Evolutionary conservation across 495 filamentous ascomycete species (phyloP).

Genomic region (Platismatia glauca): DNA sequence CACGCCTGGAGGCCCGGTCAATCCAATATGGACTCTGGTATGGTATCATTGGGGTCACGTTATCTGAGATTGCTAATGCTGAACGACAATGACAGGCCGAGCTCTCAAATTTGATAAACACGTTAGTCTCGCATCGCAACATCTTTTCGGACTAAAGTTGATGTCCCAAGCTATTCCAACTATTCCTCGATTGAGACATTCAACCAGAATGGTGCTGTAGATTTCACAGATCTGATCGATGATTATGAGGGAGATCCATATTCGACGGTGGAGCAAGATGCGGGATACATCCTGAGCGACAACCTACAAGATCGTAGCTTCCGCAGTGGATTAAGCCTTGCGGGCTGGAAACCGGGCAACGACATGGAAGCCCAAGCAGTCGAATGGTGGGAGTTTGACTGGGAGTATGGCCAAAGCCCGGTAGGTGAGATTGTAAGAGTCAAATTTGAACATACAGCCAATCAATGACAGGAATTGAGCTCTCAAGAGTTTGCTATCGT

Average conservation of each 20-base stretch:
- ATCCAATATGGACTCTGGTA: slow-evolving; percentile 61
- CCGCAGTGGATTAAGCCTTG: slow-evolving; percentile 50
- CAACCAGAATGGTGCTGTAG: slow-evolving; percentile 43
- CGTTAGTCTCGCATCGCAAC: not conserved
- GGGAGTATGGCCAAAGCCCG: slow-evolving; percentile 45
- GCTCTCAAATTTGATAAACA: not conserved
- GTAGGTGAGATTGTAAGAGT: slow-evolving; percentile 8
- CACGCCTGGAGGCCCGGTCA: slow-evolving; percentile 46
- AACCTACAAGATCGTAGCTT: slow-evolving; percentile 57
- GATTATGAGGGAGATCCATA: slow-evolving; percentile 45
- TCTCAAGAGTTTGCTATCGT: slow-evolving; percentile 38
- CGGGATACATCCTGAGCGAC: slow-evolving; percentile 47
- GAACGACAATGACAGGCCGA: not conserved
- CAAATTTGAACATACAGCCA: not conserved
- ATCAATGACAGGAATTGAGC: slow-evolving; percentile 30
- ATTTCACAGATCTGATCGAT: slow-evolving; percentile 45
- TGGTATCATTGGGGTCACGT: not conserved
- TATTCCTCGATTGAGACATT: slow-evolving; percentile 54
- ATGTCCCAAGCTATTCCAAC: slow-evolving; percentile 46
- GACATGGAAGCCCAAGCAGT: slow-evolving; percentile 51
- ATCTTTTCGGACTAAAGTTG: not conserved
- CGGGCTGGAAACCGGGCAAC: slow-evolving; percentile 54
- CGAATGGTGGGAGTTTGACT: slow-evolving; percentile 59
- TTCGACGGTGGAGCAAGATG: slow-evolving; percentile 41
- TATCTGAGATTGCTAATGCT: not conserved